Percentiles rank a stretch among this genome's conserved stretches.
Evolutionary conservation across 2,329 filamentous ascomycete species (phyloP).

Genomic region (Pyrenophora tritici-repentis): DNA sequence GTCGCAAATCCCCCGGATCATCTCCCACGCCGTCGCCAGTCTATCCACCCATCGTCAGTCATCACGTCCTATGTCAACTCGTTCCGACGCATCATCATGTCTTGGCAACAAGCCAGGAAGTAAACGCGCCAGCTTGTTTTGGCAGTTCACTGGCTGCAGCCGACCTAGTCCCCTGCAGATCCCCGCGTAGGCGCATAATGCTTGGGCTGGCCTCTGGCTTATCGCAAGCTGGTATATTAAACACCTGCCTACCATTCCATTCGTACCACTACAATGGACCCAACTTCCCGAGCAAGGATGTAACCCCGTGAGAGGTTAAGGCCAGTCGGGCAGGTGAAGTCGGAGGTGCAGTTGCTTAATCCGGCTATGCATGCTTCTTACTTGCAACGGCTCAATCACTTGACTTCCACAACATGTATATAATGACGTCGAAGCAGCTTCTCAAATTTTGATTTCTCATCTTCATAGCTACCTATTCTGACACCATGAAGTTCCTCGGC

Average conservation of each 20-base stretch:
- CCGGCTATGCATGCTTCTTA: neutral
- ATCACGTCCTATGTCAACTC: neutral
- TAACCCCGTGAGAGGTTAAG: conserved; percentile 29
- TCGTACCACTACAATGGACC: conserved; percentile 16
- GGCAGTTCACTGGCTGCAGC: conserved; percentile 18
- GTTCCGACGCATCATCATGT: conserved; percentile 6
- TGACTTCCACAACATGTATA: conserved; percentile 1
- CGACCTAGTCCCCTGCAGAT: conserved; percentile 17
- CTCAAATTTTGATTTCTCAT: neutral
- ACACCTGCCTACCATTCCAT: conserved; percentile 4
- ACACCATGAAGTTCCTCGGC: conserved; percentile 40
- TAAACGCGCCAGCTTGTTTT: conserved; percentile 12
- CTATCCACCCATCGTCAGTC: neutral
- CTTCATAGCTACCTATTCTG: neutral
- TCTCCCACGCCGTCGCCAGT: conserved; percentile 3
- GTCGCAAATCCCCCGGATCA: conserved; percentile 1
- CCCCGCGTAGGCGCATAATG: conserved; percentile 15
- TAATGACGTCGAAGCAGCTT: neutral
- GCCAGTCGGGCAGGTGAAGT: conserved; percentile 37
- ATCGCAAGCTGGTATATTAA: conserved; percentile 35
- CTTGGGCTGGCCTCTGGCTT: conserved; percentile 14
- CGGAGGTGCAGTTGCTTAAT: conserved; percentile 1
- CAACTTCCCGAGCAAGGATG: conserved; percentile 31
- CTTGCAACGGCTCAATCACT: neutral
- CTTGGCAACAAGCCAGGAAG: neutral